These are phyloP conservation scores for Bipolaris oryzae DNA, from an alignment of 2,329 filamentous ascomycete species.

Conservation along the genomic window DNA sequence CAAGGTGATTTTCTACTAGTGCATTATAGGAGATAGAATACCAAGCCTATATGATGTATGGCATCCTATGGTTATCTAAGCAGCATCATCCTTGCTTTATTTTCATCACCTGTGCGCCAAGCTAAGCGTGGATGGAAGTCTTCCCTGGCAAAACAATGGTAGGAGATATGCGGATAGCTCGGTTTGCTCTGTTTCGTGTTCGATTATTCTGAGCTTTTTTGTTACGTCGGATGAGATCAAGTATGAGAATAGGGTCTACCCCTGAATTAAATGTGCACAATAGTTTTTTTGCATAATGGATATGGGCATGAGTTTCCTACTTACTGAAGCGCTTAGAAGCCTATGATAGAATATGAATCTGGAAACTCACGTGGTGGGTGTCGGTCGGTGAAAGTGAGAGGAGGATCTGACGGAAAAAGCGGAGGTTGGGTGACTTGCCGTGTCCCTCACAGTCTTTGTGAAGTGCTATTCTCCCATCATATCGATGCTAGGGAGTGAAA, in stretches of 20 bases:
- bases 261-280: slow-evolving; percentile 7
- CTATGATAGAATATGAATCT: neutral
- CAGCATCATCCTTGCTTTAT: neutral
- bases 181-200: neutral
- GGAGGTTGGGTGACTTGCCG: slow-evolving; percentile 2
- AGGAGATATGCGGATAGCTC: neutral
- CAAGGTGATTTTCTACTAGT: neutral
- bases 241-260: neutral
- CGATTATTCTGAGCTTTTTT: neutral
- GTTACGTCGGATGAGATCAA: neutral
- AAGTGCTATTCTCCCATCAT: neutral
- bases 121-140: neutral
- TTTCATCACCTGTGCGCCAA: neutral
- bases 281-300: neutral
- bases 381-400: slow-evolving; percentile 11
- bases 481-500: neutral
- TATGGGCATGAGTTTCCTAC: neutral
- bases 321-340: neutral
- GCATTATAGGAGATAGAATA: neutral
- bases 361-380: neutral
- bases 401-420: slow-evolving; percentile 11
- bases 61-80: neutral
- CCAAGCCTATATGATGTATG: neutral
- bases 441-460: neutral
- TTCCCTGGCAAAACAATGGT: neutral